Evolutionary conservation across 108 stramenopile genomes (phyloP), one percentile per base, ranked within the genome.

Genomic region (Bacterosira constricta): DNA sequence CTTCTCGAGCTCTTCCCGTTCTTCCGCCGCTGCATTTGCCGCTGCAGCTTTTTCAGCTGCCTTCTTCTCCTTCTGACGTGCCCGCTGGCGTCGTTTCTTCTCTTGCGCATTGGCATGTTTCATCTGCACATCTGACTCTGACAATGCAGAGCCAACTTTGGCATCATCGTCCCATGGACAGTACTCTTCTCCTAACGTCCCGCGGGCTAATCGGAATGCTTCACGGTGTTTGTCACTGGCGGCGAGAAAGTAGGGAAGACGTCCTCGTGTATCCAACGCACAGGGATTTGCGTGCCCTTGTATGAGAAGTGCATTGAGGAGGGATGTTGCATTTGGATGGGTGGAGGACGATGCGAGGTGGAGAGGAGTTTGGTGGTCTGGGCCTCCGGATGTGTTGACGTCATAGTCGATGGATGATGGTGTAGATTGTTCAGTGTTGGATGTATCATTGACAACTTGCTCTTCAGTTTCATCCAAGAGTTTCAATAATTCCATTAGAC

Each of bases 201-300:
- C 83, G n/a, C 95, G 83, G 15, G 91, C 90, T 45, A 63, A 73
- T 23, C 92, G 90, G 75, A 96, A 96, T 20, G 91, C 86, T 57
- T 96, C 88, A 35, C 95, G 82, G 1, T 83, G 46, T 60, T 79
- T 88, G 35, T 93, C 90, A 27, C 83, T 72, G 0, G 65, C 47
- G 15, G 92, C 90, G 1, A 91, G 50, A 65, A 82, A 92, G 67
- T 91, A 96, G 0, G 95, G 87, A 2, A 69, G 62, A 56, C 95
- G 80, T 32, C 76, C 70, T 15, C 88, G 81, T 12, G 79, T 66
- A 49, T 93, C 95, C 1, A 85, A 8, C 5, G 53, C 50, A 46
- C 82, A 81, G n/a, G 92, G 92, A 74, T 94, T 79, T 27, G 95
- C 95, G 26, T 79, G 79, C 10, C 88, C 91, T 6, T 85, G 57